phyloP scores from a whole-genome alignment of 805 yeast species.

The Yarrowia yakushimensis region DNA sequence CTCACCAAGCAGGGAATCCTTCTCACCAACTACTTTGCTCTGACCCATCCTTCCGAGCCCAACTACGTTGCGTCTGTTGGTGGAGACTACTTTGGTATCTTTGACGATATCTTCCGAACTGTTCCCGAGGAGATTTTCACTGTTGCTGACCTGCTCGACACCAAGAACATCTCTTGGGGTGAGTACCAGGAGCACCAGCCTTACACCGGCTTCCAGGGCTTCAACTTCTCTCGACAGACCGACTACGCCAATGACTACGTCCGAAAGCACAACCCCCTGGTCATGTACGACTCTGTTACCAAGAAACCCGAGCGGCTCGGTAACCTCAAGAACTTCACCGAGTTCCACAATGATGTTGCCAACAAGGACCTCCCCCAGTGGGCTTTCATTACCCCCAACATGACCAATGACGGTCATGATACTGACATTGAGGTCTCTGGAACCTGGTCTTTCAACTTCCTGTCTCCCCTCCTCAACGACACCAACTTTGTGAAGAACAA shows the following conservation, averaged over 20 bases:
- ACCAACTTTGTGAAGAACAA: slow-evolving; percentile 48
- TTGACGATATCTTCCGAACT: slow-evolving; percentile 45
- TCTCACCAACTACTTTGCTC: slow-evolving; percentile 50
- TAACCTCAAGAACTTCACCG: slow-evolving; percentile 49
- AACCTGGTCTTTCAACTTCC: slow-evolving; percentile 46
- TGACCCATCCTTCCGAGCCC: slow-evolving; percentile 55
- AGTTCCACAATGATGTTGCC: slow-evolving; percentile 43
- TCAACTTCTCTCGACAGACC: slow-evolving; percentile 45
- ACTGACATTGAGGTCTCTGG: slow-evolving; percentile 47
- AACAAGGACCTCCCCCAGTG: slow-evolving; percentile 49
- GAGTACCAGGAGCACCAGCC: slow-evolving; percentile 54
- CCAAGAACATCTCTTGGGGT: slow-evolving; percentile 48
- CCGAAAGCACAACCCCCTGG: slow-evolving; percentile 52
- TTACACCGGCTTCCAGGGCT: slow-evolving; percentile 51
- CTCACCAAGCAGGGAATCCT: slow-evolving; percentile 46
- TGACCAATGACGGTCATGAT: slow-evolving; percentile 54
- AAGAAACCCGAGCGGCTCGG: slow-evolving; percentile 39
- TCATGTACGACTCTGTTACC: slow-evolving; percentile 44
- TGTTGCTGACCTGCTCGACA: slow-evolving; percentile 49
- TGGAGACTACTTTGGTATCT: slow-evolving; percentile 52
- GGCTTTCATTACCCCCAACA: slow-evolving; percentile 52
- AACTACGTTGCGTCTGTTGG: slow-evolving; percentile 50
- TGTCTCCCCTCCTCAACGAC: slow-evolving; percentile 46
- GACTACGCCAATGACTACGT: slow-evolving; percentile 48
- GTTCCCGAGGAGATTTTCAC: slow-evolving; percentile 48